A percentile compares a stretch with the other conserved stretches of the same genome.
These are phyloP conservation scores for Colletotrichum lentis DNA, from an alignment of 2,329 filamentous ascomycete species.

Conservation along the genomic window DNA sequence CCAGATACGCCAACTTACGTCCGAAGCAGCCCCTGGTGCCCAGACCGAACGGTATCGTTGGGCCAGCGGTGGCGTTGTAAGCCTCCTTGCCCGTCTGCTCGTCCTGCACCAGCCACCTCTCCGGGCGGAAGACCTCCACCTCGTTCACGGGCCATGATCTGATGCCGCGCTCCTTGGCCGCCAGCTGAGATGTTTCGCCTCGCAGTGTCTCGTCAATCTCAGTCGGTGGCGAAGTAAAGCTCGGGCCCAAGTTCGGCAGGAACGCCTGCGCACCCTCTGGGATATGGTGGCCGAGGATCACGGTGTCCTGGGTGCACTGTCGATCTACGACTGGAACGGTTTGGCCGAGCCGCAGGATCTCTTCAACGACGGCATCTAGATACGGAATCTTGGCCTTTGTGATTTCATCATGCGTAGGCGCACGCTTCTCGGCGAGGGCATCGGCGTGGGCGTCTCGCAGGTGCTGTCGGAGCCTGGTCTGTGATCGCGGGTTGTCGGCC, in stretches of 20 bases:
- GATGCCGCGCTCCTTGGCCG: slow-evolving; percentile 15
- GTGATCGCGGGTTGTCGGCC: not conserved
- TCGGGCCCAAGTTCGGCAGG: slow-evolving; percentile 42
- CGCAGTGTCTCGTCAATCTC: slow-evolving; percentile 43
- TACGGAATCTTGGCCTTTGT: slow-evolving; percentile 43
- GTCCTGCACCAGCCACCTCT: slow-evolving; percentile 17
- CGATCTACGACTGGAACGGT: slow-evolving; percentile 45
- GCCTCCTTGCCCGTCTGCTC: not conserved
- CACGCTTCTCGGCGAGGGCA: slow-evolving; percentile 26
- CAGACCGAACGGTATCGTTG: not conserved
- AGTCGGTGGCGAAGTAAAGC: slow-evolving; percentile 43
- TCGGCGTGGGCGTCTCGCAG: not conserved
- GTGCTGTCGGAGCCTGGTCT: slow-evolving; percentile 3
- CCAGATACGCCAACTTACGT: not conserved
- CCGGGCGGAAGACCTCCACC: slow-evolving; percentile 8
- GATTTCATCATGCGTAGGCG: slow-evolving; percentile 36
- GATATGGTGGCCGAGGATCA: slow-evolving; percentile 46
- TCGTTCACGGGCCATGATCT: not conserved
- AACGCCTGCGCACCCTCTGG: slow-evolving; percentile 48
- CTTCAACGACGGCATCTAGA: slow-evolving; percentile 50
- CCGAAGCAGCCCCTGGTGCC: not conserved
- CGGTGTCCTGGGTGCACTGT: slow-evolving; percentile 45
- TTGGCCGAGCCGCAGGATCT: slow-evolving; percentile 45
- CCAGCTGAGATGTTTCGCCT: slow-evolving; percentile 40
- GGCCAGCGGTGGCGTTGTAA: not conserved